These are phyloP conservation scores for Chlamydomonas sp. DNA, from an alignment of 139 green algal species.

Conservation along the genomic window DNA sequence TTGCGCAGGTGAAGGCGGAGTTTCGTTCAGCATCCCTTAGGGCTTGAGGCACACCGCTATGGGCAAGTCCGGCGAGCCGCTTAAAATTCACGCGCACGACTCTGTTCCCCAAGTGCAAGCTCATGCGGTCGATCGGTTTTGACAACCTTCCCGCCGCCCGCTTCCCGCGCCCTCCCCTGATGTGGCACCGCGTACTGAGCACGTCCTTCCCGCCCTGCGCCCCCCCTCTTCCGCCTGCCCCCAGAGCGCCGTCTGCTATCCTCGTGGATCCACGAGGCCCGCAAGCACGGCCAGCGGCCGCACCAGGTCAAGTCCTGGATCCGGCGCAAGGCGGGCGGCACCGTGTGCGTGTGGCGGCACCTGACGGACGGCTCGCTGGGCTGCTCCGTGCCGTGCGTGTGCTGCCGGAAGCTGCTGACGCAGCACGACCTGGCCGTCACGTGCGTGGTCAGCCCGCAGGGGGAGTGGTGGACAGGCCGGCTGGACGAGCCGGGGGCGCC, in stretches of 20 bases:
- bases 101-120: no score
- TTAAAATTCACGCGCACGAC: no score
- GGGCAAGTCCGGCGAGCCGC: no score
- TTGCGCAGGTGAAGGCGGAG: slow-evolving; percentile 32
- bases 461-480: slow-evolving; percentile 54
- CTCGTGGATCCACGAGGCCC: slow-evolving; percentile 52
- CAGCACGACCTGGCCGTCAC: slow-evolving; percentile 66
- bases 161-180: neutral
- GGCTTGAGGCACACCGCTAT: no score
- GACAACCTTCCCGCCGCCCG: no score
- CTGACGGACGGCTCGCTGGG: slow-evolving; percentile 68
- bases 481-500: slow-evolving; percentile 60
- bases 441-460: slow-evolving; percentile 44
- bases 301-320: slow-evolving; percentile 69
- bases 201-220: neutral
- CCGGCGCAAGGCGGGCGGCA: slow-evolving; percentile 68
- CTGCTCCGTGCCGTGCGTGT: slow-evolving; percentile 67
- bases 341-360: slow-evolving; percentile 64
- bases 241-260: slow-evolving; percentile 46
- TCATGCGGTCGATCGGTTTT: no score
- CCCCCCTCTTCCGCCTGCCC: no score
- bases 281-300: slow-evolving; percentile 55
- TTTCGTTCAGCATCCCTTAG: no score
- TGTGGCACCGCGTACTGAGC: neutral
- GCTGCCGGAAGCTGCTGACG: slow-evolving; percentile 64